Evolutionary conservation across 441 rosid genomes (phyloP), one percentile per base, ranked within the genome.

Genomic region (Omphalea diandra): DNA sequence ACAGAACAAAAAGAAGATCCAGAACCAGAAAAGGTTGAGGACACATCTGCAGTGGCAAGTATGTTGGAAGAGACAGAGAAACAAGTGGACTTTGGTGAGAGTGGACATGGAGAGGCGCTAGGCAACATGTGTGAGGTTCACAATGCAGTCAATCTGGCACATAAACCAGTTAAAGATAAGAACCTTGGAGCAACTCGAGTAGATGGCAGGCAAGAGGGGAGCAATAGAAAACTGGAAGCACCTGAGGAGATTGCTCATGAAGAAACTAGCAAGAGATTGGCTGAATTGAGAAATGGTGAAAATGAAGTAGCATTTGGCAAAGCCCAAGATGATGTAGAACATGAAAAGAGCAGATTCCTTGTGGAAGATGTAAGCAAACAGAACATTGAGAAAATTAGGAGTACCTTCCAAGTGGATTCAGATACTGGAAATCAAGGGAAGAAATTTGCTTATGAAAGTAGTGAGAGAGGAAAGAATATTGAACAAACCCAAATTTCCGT

Each of bases 361-460:
- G 33, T 62, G 63, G 79, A 62, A 72, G 79, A 73, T 71, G 67
- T 31, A 17, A 57, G 41, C 62, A 54, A 70, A 73, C 81, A 68
- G 78, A 79, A 73, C 67, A 60, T 59, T 43, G 83, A 76, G 67
- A 81, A 78, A 72, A 56, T 70, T 29, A 75, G 50, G 49, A 70
- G 64, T 47, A 62, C 59, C 66, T 49, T 70, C 27, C 75, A 57
- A 31, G 32, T 61, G 41, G 75, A 73, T 47, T 66, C 68, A 60
- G 81, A 65, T 71, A 40, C 76, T 47, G 68, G 76, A 65, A 79
- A 66, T 70, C 81, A 75, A 24, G 83, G 77, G 74, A 67, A 69
- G 64, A 80, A 75, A 66, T 73, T 67, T 78, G 71, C 79, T 68
- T 29, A 41, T 64, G 83, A 80, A 54, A 60, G 53, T 70, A 77